phyloP scores from a whole-genome alignment of 2,329 filamentous ascomycete genomes.

The Penicillium sp. region DNA sequence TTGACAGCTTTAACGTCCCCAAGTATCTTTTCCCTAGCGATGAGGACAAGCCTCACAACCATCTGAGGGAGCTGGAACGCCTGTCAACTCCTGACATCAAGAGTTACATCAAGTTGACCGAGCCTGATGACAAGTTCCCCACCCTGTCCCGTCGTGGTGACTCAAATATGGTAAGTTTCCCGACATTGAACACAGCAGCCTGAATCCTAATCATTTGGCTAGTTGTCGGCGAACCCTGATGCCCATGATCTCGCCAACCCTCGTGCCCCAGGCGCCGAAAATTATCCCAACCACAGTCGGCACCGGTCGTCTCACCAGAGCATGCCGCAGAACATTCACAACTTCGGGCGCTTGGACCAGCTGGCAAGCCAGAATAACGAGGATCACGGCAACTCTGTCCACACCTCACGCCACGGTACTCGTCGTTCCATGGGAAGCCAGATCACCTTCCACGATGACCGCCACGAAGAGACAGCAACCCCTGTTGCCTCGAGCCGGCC shows the following conservation, averaged over 20 bases:
- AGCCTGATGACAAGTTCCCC: slow-evolving; percentile 81
- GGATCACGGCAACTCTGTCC: slow-evolving; percentile 23
- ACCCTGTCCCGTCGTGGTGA: slow-evolving; percentile 57
- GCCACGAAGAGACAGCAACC: slow-evolving; percentile 26
- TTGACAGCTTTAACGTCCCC: slow-evolving; percentile 82
- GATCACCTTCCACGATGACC: slow-evolving; percentile 35
- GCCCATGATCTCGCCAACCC: slow-evolving; percentile 76
- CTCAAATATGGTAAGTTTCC: slow-evolving; percentile 54
- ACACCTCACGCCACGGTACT: slow-evolving; percentile 40
- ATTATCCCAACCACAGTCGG: slow-evolving; percentile 65
- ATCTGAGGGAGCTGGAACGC: slow-evolving; percentile 48
- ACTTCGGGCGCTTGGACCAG: slow-evolving; percentile 43
- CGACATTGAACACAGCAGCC: not conserved
- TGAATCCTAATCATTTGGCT: slow-evolving; percentile 45
- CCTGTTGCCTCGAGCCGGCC: slow-evolving; percentile 42
- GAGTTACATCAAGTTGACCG: slow-evolving; percentile 68
- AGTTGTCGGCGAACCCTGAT: slow-evolving; percentile 79
- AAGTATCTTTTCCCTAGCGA: slow-evolving; percentile 85
- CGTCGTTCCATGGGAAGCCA: slow-evolving; percentile 50
- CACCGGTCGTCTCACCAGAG: slow-evolving; percentile 66
- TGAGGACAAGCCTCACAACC: slow-evolving; percentile 56
- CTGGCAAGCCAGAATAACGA: slow-evolving; percentile 34
- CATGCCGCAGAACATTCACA: slow-evolving; percentile 56
- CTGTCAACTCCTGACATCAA: slow-evolving; percentile 65
- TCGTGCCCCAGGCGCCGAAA: slow-evolving; percentile 65